These are phyloP conservation scores for Fragaria vesca DNA, from an alignment of 306 rosid genomes.

Conservation along the genomic window DNA sequence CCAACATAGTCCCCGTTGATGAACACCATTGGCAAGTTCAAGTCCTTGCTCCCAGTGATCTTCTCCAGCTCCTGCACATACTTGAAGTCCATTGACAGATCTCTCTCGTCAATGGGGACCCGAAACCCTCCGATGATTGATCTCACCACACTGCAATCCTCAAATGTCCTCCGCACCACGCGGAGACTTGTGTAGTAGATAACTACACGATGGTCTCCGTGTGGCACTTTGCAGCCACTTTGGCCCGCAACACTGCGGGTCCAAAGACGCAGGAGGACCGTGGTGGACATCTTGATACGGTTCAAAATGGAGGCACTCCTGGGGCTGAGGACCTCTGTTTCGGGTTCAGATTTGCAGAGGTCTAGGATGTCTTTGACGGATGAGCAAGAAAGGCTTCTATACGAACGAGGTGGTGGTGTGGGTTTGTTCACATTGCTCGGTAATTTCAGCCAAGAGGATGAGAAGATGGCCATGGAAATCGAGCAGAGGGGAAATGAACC, in stretches of 20 bases:
- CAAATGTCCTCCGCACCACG: conserved; percentile 75
- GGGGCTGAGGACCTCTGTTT: conserved; percentile 37
- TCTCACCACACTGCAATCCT: conserved; percentile 59
- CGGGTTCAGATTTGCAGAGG: conserved; percentile 38
- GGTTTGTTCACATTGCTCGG: conserved; percentile 44
- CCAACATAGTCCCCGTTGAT: conserved; percentile 60
- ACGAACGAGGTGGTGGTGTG: conserved; percentile 20
- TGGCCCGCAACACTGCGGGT: conserved; percentile 9
- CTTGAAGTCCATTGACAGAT: conserved; percentile 62
- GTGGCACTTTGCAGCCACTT: conserved; percentile 19
- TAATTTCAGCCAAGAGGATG: conserved; percentile 65
- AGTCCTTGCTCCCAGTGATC: conserved; percentile 38
- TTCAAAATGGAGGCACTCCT: conserved; percentile 59
- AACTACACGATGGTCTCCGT: conserved; percentile 48
- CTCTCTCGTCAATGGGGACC: conserved; percentile 76
- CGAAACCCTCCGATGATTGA: conserved; percentile 59
- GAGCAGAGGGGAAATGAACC: neutral
- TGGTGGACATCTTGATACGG: conserved; percentile 47
- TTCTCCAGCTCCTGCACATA: conserved; percentile 55
- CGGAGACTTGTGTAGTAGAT: conserved; percentile 82
- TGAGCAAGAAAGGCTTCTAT: conserved; percentile 38
- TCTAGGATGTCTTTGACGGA: conserved; percentile 75
- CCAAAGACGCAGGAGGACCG: conserved; percentile 48
- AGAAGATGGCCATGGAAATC: conserved; percentile 49
- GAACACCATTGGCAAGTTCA: conserved; percentile 65